A percentile compares a stretch with the other conserved stretches of the same genome.
Evolutionary conservation across 306 rosid genomes (phyloP).

Genomic region (Begonia masoniana): DNA sequence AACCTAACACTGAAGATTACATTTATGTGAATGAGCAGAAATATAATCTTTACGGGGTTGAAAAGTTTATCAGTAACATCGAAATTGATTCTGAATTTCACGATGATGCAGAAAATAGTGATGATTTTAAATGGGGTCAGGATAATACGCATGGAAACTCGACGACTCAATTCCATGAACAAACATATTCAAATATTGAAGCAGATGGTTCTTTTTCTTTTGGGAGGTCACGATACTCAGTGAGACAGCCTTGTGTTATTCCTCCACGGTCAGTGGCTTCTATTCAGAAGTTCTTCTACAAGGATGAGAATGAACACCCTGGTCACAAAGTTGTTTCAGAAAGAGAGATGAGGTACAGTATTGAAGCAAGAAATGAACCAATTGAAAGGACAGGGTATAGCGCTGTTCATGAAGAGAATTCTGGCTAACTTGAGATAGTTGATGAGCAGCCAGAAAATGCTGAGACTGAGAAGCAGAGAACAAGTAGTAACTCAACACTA

Average conservation of each 20-base stretch:
- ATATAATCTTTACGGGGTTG: slow-evolving; percentile 61
- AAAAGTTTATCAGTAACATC: slow-evolving; percentile 41
- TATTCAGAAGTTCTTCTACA: slow-evolving; percentile 36
- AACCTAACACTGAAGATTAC: slow-evolving; percentile 44
- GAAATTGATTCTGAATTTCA: slow-evolving; percentile 59
- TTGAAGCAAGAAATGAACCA: slow-evolving; percentile 33
- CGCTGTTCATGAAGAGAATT: slow-evolving; percentile 16
- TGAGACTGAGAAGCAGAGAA: slow-evolving; percentile 32
- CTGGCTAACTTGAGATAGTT: slow-evolving; percentile 33
- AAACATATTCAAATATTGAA: slow-evolving; percentile 44
- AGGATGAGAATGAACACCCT: slow-evolving; percentile 36
- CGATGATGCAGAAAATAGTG: slow-evolving; percentile 56
- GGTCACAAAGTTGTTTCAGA: slow-evolving; percentile 49
- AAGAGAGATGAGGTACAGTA: slow-evolving; percentile 42
- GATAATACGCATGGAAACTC: slow-evolving; percentile 38
- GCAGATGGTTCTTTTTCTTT: slow-evolving; percentile 53
- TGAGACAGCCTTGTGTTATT: slow-evolving; percentile 87
- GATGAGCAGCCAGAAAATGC: slow-evolving; percentile 31
- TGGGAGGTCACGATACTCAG: slow-evolving; percentile 67
- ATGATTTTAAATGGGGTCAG: slow-evolving; percentile 46
- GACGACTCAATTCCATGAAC: slow-evolving; percentile 49
- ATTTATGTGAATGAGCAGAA: slow-evolving; percentile 43
- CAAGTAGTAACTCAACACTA: slow-evolving; percentile 27
- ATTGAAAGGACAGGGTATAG: slow-evolving; percentile 34
- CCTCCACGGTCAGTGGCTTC: slow-evolving; percentile 74